Percentiles rank a stretch among this genome's conserved stretches.
Conservation (phyloP, 192 early-diverging fungal species). For the Backusella circina region DNA sequence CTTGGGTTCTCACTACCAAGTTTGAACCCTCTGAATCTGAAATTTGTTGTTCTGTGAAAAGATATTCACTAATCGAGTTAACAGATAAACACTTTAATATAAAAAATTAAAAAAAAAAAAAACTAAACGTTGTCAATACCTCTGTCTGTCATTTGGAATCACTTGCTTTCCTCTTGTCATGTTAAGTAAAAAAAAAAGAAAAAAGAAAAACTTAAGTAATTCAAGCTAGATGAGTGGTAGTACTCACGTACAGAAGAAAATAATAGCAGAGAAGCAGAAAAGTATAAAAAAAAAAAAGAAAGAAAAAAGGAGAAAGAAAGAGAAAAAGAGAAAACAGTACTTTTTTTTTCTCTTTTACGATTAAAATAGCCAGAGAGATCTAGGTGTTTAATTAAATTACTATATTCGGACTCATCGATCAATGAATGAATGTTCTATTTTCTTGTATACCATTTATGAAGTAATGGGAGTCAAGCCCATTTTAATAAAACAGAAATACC, state of each 20-base stretch:
- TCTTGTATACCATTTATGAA: background rate
- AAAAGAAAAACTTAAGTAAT: background rate
- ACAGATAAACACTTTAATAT: background rate
- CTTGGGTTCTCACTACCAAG: slow-evolving; percentile 7
- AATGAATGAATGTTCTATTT: background rate
- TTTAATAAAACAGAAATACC: background rate
- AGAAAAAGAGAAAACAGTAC: background rate
- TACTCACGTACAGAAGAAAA: background rate
- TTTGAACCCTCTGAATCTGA: background rate
- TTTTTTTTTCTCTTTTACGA: background rate
- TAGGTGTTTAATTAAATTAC: background rate
- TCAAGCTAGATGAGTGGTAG: background rate
- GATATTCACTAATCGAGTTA: background rate
- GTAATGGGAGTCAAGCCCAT: background rate
- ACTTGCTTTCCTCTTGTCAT: background rate
- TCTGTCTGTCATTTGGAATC: slow-evolving; percentile 3
- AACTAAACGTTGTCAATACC: background rate
- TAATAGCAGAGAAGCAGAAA: background rate
- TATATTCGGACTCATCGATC: background rate
- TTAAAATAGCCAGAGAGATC: background rate
- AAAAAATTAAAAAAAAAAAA: background rate
- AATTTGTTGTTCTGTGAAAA: background rate
- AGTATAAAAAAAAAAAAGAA: background rate
- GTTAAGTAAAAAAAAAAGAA: background rate
- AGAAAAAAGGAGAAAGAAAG: background rate